phyloP scores from a whole-genome alignment of 2,329 filamentous ascomycete species.

The Monascus ruber region DNA sequence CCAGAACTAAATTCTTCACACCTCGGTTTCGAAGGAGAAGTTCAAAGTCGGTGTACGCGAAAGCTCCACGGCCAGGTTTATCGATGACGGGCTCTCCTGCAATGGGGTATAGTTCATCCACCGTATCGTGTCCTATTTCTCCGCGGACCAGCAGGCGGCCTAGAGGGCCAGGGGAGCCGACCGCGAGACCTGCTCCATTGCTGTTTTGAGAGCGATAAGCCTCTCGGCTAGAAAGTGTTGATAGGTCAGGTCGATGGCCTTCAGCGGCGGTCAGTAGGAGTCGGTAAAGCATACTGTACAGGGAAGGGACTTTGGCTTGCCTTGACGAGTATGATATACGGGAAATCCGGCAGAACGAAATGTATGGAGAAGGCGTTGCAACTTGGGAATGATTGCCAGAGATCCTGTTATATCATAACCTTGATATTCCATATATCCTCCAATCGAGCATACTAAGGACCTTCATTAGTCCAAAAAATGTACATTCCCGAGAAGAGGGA shows the following conservation, averaged over 20 bases:
- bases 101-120: conserved; percentile 42
- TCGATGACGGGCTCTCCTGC: conserved; percentile 41
- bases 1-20: conserved; percentile 42
- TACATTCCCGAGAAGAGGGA: background rate
- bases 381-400: conserved; percentile 29
- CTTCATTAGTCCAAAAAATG: background rate
- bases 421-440: conserved; percentile 35
- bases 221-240: conserved; percentile 46
- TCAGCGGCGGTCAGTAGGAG: conserved; percentile 4
- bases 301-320: conserved; percentile 11
- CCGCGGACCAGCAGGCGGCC: conserved; percentile 49
- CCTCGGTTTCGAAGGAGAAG: conserved; percentile 40
- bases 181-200: conserved; percentile 40
- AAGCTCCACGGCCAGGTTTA: conserved; percentile 44
- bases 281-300: background rate
- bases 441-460: conserved; percentile 28
- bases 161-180: conserved; percentile 42
- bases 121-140: conserved; percentile 46
- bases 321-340: conserved; percentile 37
- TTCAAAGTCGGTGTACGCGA: conserved; percentile 45
- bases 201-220: conserved; percentile 43
- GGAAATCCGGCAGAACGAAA: conserved; percentile 31
- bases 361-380: conserved; percentile 27
- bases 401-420: conserved; percentile 32
- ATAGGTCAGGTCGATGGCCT: conserved; percentile 43